These are phyloP conservation scores for Stentor roeselii DNA, from an alignment of 73 alveolate genomes.

Conservation along the genomic window DNA sequence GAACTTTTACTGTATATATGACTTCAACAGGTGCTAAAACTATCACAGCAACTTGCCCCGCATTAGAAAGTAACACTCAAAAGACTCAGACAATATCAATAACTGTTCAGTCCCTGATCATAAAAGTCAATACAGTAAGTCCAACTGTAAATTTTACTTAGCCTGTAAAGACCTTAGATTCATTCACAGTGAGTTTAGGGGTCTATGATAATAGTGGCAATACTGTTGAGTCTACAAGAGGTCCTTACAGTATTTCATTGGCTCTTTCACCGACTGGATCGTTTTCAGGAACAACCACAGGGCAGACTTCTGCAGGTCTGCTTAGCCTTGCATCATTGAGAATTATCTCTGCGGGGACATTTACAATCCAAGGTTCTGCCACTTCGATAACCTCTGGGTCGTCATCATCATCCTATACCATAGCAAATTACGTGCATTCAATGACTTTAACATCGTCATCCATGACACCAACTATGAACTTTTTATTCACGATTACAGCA, in stretches of 20 bases:
- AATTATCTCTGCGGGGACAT: not conserved
- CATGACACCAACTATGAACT: not conserved
- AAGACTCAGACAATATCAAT: not conserved
- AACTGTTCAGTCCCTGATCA: too few species aligned
- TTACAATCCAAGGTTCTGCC: not conserved
- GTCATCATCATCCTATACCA: not conserved
- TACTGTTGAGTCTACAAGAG: slow-evolving; percentile 6
- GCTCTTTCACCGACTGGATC: not conserved
- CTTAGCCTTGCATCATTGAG: not conserved
- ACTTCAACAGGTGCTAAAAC: not conserved
- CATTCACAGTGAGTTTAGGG: not conserved
- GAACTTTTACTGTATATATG: not conserved
- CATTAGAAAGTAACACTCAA: not conserved
- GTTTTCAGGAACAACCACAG: not conserved
- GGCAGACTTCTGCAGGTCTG: not conserved
- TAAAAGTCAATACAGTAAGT: too few species aligned
- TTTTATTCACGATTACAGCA: not conserved
- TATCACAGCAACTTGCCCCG: not conserved
- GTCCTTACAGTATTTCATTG: not conserved
- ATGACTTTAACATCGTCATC: not conserved
- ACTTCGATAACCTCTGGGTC: not conserved
- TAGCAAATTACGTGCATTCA: not conserved
- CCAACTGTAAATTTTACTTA: not conserved
- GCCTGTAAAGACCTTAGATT: not conserved
- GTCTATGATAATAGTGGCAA: not conserved